Evolutionary conservation across 2,329 filamentous ascomycete genomes (phyloP).

Genomic region (Fusarium zealandicum): DNA sequence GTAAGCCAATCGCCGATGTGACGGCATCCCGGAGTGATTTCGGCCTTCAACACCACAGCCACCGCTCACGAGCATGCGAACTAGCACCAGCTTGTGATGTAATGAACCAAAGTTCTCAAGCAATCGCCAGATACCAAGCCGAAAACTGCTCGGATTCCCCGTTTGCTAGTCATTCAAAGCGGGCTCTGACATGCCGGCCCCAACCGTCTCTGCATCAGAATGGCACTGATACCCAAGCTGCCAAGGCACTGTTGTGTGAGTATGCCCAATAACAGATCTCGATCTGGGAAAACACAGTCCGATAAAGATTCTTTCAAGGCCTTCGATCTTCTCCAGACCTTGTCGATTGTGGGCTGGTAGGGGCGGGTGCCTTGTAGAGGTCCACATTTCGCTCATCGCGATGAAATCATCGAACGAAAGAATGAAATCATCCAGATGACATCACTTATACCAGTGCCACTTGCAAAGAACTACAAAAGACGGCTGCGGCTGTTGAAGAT

Average conservation of each 20-base stretch:
- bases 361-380: conserved; percentile 4
- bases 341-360: conserved; percentile 1
- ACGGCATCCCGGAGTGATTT: no score
- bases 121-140: no score
- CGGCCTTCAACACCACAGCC: no score
- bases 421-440: conserved; percentile 41
- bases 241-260: conserved; percentile 9
- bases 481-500: background rate
- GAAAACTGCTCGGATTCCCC: background rate
- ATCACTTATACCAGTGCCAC: conserved; percentile 17
- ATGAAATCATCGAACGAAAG: conserved; percentile 38
- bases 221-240: background rate
- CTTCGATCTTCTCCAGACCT: background rate
- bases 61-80: no score
- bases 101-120: no score
- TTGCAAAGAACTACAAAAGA: conserved; percentile 16
- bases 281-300: conserved; percentile 2
- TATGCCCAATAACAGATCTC: conserved; percentile 12
- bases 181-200: background rate
- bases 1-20: no score
- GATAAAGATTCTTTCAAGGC: conserved; percentile 6
- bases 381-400: conserved; percentile 29
- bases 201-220: background rate
- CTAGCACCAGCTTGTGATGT: no score
- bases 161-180: background rate